These are phyloP conservation scores for Fusarium sulawesiense DNA, from an alignment of 2,329 filamentous ascomycete genomes.

Conservation along the genomic window DNA sequence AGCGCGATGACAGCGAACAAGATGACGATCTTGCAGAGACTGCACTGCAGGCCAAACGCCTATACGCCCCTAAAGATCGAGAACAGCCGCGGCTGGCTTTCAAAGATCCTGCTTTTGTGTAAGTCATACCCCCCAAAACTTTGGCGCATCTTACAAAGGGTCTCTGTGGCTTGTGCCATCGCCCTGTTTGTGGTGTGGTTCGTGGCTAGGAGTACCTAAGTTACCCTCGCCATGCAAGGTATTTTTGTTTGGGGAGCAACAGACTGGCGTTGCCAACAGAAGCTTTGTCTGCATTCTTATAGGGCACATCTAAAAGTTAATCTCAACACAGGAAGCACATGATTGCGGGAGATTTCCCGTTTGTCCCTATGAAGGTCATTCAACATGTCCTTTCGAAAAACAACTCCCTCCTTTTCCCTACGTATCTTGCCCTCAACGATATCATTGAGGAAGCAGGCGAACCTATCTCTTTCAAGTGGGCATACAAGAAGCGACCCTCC, in stretches of 20 bases:
- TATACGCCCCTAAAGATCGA: conserved; percentile 8
- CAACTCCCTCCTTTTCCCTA: conserved; percentile 27
- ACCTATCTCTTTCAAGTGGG: neutral
- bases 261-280: neutral
- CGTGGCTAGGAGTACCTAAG: neutral
- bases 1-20: conserved; percentile 48
- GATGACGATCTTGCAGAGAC: conserved; percentile 29
- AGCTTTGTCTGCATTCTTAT: neutral
- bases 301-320: conserved; percentile 7
- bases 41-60: conserved; percentile 28
- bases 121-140: neutral
- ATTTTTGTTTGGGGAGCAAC: neutral
- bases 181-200: neutral
- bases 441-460: neutral
- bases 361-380: conserved; percentile 27
- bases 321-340: conserved; percentile 27
- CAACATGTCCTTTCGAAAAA: conserved; percentile 18
- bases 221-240: neutral
- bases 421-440: conserved; percentile 32
- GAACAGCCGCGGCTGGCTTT: neutral
- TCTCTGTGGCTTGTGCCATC: neutral
- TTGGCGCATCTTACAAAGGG: neutral
- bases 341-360: conserved; percentile 41
- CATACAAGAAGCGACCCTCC: conserved; percentile 27
- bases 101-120: neutral